A percentile compares a stretch with the other conserved stretches of the same genome.
Evolutionary conservation across 352 stramenopile species (phyloP).

Genomic region (Pythium oligandrum): DNA sequence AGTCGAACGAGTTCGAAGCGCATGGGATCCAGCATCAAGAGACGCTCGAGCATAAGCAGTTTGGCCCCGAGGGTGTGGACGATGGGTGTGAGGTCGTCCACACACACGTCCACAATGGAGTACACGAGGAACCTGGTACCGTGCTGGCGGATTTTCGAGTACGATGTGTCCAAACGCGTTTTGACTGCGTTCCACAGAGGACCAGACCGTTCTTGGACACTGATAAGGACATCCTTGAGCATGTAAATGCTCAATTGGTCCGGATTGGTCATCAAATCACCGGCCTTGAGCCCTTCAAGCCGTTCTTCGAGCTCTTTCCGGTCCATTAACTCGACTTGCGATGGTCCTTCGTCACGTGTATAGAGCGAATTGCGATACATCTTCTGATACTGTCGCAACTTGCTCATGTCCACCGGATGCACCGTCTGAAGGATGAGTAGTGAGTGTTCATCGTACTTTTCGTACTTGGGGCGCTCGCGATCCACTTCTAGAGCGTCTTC

Average conservation of each 20-base stretch:
- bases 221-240: slow-evolving; percentile 69
- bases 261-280: slow-evolving; percentile 61
- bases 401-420: slow-evolving; percentile 41
- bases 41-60: slow-evolving; percentile 59
- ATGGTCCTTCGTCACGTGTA: slow-evolving; percentile 37
- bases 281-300: slow-evolving; percentile 51
- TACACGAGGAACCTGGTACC: slow-evolving; percentile 67
- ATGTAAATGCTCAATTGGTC: slow-evolving; percentile 79
- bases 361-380: slow-evolving; percentile 76
- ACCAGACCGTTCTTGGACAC: slow-evolving; percentile 50
- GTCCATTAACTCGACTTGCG: slow-evolving; percentile 58
- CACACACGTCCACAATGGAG: slow-evolving; percentile 77
- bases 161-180: slow-evolving; percentile 59
- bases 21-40: slow-evolving; percentile 48
- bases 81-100: slow-evolving; percentile 78
- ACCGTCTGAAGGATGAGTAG: slow-evolving; percentile 71
- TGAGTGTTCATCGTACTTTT: slow-evolving; percentile 83
- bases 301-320: slow-evolving; percentile 55
- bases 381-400: slow-evolving; percentile 58
- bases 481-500: slow-evolving; percentile 81
- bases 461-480: slow-evolving; percentile 78
- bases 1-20: slow-evolving; percentile 60
- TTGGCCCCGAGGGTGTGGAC: slow-evolving; percentile 69
- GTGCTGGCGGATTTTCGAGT: slow-evolving; percentile 81
- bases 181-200: slow-evolving; percentile 59